phyloP scores from a whole-genome alignment of 1,284 basidiomycete genomes.

The Psilocybe mexicana region DNA sequence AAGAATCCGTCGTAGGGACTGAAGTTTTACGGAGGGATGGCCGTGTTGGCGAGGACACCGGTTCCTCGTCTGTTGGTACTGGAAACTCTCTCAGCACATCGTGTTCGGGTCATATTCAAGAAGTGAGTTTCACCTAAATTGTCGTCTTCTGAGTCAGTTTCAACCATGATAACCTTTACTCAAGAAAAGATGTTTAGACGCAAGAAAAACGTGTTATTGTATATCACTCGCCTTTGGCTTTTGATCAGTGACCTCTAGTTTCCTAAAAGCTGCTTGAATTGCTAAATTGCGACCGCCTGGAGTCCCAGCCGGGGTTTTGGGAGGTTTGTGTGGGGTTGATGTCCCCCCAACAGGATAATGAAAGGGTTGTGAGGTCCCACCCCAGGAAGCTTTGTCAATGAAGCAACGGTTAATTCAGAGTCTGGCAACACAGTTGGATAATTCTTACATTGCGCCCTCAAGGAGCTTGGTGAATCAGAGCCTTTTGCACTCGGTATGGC shows the following conservation, averaged over 20 bases:
- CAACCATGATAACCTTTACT: constrained; percentile 3
- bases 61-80: constrained; percentile 3
- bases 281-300: constrained; percentile 9
- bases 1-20: constrained; percentile 11
- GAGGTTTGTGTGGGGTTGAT: not conserved
- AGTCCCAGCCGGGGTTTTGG: constrained; percentile 2
- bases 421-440: not conserved
- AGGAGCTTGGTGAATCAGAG: not conserved
- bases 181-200: not conserved
- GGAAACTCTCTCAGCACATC: not conserved
- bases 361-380: not conserved
- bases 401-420: not conserved
- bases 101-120: not conserved
- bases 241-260: not conserved
- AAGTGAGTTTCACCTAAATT: not conserved
- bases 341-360: not conserved
- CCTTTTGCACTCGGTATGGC: not conserved
- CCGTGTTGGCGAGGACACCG: not conserved
- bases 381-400: not conserved
- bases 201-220: not conserved
- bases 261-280: constrained; percentile 11
- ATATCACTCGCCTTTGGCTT: not conserved
- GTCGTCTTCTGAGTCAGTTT: constrained; percentile 8
- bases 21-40: not conserved
- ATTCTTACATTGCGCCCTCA: not conserved